These are phyloP conservation scores for Linnemannia schmuckeri DNA, from an alignment of 192 early-diverging fungal genomes.

Conservation along the genomic window DNA sequence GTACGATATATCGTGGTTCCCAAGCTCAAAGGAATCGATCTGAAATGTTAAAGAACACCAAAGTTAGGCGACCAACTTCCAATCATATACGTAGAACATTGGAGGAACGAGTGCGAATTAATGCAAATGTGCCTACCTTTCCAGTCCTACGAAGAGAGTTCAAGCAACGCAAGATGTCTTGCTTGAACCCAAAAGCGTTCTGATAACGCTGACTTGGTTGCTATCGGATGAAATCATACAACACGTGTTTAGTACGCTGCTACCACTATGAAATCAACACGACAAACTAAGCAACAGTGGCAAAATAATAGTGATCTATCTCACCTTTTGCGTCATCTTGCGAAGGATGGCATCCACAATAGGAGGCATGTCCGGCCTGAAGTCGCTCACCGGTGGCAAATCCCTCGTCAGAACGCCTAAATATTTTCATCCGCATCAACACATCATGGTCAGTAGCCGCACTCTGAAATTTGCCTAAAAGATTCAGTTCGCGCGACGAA, in stretches of 20 bases:
- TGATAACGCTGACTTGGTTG: slow-evolving; percentile 57
- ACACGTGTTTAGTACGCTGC: neutral
- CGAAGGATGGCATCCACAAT: slow-evolving; percentile 37
- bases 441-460: neutral
- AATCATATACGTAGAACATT: neutral
- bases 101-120: neutral
- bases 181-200: slow-evolving; percentile 52
- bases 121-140: slow-evolving; percentile 12
- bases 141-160: slow-evolving; percentile 33
- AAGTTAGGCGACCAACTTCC: neutral
- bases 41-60: neutral
- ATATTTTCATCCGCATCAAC: neutral
- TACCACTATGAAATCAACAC: neutral
- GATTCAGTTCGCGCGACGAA: neutral
- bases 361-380: slow-evolving; percentile 45
- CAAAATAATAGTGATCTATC: neutral
- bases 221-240: neutral
- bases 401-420: slow-evolving; percentile 43
- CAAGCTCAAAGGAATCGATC: slow-evolving; percentile 46
- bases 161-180: slow-evolving; percentile 46
- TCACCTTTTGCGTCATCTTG: slow-evolving; percentile 50
- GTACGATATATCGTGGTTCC: slow-evolving; percentile 37
- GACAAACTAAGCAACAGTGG: neutral
- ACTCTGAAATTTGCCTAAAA: neutral
- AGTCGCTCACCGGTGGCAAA: slow-evolving; percentile 26